Evolutionary conservation across 1,284 basidiomycete genomes (phyloP).

Genomic region (Sanghuangporus baumii): DNA sequence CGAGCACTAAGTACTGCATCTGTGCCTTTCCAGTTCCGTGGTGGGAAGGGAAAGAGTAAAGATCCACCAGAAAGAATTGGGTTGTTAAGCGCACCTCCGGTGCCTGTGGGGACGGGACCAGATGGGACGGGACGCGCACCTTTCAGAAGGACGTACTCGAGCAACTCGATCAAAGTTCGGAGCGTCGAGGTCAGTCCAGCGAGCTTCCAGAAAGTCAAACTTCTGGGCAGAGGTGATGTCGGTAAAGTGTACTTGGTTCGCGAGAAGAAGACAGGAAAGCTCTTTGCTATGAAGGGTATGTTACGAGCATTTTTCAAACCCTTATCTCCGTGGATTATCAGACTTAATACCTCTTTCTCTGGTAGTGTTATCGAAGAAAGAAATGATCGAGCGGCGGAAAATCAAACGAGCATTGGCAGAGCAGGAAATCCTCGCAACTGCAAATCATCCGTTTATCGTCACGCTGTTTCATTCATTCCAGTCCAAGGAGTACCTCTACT

Average conservation of each 20-base stretch:
- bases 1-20: constrained; percentile 14
- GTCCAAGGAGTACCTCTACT: constrained; percentile 94
- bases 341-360: constrained; percentile 9
- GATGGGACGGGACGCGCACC: constrained; percentile 45
- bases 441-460: constrained; percentile 97
- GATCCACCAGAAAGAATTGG: constrained; percentile 12
- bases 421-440: constrained; percentile 93
- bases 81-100: constrained; percentile 14
- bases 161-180: constrained; percentile 91
- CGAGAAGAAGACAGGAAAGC: constrained; percentile 91
- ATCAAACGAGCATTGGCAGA: constrained; percentile 95
- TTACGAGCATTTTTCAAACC: constrained; percentile 7
- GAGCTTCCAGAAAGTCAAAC: constrained; percentile 91
- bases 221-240: constrained; percentile 94
- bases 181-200: constrained; percentile 82
- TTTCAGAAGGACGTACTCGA: constrained; percentile 93
- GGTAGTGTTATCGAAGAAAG: constrained; percentile 90
- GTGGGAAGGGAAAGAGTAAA: constrained; percentile 20
- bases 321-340: not conserved
- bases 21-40: constrained; percentile 18
- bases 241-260: constrained; percentile 94
- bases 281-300: constrained; percentile 95
- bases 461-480: constrained; percentile 97
- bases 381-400: constrained; percentile 98
- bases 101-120: constrained; percentile 16